Percentiles rank a stretch among this genome's conserved stretches.
Evolutionary conservation across 345 rosid species (phyloP).

Genomic region (Balakata baccata): DNA sequence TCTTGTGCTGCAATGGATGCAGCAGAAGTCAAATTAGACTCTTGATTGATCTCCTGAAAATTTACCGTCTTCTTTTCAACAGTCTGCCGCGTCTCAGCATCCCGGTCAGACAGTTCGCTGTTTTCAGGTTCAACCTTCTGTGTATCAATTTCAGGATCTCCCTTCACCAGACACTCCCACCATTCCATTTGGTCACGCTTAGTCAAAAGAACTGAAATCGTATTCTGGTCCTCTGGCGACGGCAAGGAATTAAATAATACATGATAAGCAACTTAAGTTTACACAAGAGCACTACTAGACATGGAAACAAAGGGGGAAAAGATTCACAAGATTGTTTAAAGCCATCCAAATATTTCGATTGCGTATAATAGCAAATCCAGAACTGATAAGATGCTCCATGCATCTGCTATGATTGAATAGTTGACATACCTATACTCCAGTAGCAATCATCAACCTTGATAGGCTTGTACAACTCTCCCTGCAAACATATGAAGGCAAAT

Average conservation of each 20-base stretch:
- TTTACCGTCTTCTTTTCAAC: slow-evolving; percentile 95
- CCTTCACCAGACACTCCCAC: slow-evolving; percentile 85
- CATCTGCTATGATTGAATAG: background rate
- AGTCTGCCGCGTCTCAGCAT: slow-evolving; percentile 66
- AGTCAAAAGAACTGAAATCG: slow-evolving; percentile 67
- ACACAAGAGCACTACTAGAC: background rate
- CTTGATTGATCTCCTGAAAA: too few species aligned
- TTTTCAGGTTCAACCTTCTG: slow-evolving; percentile 93
- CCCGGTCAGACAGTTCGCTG: slow-evolving; percentile 78
- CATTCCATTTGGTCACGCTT: slow-evolving; percentile 91
- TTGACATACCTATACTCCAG: slow-evolving; percentile 82
- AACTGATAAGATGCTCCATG: background rate
- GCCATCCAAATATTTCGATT: background rate
- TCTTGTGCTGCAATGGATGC: slow-evolving; percentile 45
- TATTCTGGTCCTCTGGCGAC: slow-evolving; percentile 59
- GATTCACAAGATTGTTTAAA: background rate
- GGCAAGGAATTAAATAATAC: background rate
- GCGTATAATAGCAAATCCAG: background rate
- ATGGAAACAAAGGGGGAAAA: too few species aligned
- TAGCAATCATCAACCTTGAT: slow-evolving; percentile 83
- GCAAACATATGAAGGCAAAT: slow-evolving; percentile 15
- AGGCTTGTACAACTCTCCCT: slow-evolving; percentile 68
- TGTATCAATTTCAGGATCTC: slow-evolving; percentile 84
- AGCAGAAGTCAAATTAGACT: too few species aligned
- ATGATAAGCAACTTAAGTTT: slow-evolving; percentile 5